Evolutionary conservation across 1,139 yeast species (phyloP).

Genomic region (Groenewaldozyma auringiensis): DNA sequence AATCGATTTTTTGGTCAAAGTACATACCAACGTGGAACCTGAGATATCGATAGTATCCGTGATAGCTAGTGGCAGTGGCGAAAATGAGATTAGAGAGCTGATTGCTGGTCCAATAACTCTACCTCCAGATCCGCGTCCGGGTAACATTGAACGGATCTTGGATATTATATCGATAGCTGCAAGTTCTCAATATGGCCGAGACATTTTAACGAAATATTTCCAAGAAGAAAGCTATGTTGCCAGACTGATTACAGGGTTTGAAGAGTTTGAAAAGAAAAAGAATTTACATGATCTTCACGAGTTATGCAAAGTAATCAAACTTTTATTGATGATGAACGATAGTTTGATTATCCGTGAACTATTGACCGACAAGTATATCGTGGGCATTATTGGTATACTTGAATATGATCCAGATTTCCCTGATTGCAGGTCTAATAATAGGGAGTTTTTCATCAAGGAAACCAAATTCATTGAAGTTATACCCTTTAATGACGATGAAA

Average conservation of each 20-base stretch:
- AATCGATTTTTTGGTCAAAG: conserved; percentile 69
- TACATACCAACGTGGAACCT: conserved; percentile 58
- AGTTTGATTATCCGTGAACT: conserved; percentile 57
- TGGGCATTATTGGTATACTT: conserved; percentile 69
- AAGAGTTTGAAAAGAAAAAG: conserved; percentile 45
- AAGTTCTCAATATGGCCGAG: conserved; percentile 28
- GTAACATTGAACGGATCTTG: conserved; percentile 39
- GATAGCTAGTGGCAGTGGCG: conserved; percentile 39
- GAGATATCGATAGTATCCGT: conserved; percentile 69
- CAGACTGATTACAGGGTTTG: conserved; percentile 46
- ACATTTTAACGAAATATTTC: conserved; percentile 26
- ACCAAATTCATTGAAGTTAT: conserved; percentile 64
- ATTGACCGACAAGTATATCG: conserved; percentile 51
- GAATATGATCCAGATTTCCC: conserved; percentile 92
- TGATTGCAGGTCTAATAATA: conserved; percentile 65
- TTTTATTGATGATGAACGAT: conserved; percentile 56
- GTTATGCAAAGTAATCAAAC: conserved; percentile 66
- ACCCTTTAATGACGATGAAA: conserved; percentile 46
- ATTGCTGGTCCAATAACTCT: conserved; percentile 71
- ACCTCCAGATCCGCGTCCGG: conserved; percentile 51
- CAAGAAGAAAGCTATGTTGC: conserved; percentile 41
- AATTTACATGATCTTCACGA: conserved; percentile 49
- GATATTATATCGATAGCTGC: conserved; percentile 32
- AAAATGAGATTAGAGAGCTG: conserved; percentile 53
- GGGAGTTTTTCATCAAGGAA: conserved; percentile 53